These are phyloP conservation scores for Phanerodontia chrysosporium DNA, from an alignment of 768 basidiomycete species.

Conservation along the genomic window DNA sequence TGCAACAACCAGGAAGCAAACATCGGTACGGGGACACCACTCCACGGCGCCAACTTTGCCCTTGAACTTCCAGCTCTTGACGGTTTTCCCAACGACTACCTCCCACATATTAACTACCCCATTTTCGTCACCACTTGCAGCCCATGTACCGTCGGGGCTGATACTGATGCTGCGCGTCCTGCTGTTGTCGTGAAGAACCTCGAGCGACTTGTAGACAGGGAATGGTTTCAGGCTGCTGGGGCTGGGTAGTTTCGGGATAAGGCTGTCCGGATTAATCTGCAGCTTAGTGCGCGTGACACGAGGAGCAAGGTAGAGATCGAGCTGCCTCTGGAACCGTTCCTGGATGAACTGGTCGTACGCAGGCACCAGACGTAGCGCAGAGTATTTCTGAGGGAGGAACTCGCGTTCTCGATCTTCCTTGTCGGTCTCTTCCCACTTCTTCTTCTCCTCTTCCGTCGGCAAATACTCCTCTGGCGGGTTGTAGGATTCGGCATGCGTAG, in stretches of 20 bases:
- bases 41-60: constrained; percentile 79
- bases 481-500: constrained; percentile 94
- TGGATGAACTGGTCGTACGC: constrained; percentile 91
- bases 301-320: constrained; percentile 95
- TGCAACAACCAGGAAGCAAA: constrained; percentile 73
- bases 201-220: constrained; percentile 79
- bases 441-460: constrained; percentile 75
- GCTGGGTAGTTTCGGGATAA: constrained; percentile 92
- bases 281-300: constrained; percentile 83
- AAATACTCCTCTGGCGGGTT: constrained; percentile 98
- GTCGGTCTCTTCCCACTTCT: constrained; percentile 79
- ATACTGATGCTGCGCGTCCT: constrained; percentile 72
- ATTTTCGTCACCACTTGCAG: constrained; percentile 84
- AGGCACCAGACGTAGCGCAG: constrained; percentile 83
- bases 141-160: constrained; percentile 91
- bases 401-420: constrained; percentile 87
- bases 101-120: constrained; percentile 91
- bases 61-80: constrained; percentile 81
- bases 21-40: constrained; percentile 90
- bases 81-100: constrained; percentile 80
- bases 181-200: constrained; percentile 60
- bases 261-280: constrained; percentile 85
- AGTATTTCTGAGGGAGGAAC: constrained; percentile 84
- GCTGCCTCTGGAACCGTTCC: constrained; percentile 87
- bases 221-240: constrained; percentile 90